Conservation (phyloP, 805 yeast species). For the Yamadazyma phyllophila region DNA sequence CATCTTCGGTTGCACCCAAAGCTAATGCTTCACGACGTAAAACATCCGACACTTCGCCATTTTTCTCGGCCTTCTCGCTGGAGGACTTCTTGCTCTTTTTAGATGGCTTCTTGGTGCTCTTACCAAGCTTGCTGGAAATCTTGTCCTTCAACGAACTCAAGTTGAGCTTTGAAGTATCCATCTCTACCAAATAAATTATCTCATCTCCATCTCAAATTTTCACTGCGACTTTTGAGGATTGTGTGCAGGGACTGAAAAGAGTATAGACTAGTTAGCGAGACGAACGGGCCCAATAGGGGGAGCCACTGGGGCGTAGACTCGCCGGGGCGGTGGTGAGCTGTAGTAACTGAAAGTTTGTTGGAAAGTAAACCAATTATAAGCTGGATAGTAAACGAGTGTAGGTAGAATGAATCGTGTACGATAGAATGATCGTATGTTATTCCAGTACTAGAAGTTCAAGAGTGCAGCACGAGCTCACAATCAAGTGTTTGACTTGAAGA, state of each 20-base stretch:
- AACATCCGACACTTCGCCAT: slow-evolving; percentile 21
- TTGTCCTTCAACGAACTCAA: slow-evolving; percentile 63
- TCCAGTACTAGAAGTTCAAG: no score
- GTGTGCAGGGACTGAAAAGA: background rate
- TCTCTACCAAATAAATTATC: slow-evolving; percentile 4
- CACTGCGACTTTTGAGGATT: background rate
- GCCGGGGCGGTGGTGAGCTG: no score
- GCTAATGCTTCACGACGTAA: slow-evolving; percentile 73
- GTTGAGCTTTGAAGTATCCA: slow-evolving; percentile 29
- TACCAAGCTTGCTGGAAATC: slow-evolving; percentile 52
- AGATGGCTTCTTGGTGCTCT: slow-evolving; percentile 4
- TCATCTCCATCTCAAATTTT: slow-evolving; percentile 9
- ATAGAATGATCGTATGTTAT: no score
- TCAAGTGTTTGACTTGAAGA: no score
- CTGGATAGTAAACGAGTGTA: no score
- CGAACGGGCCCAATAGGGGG: no score
- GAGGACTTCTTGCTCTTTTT: slow-evolving; percentile 6
- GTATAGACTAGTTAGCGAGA: background rate
- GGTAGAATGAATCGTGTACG: no score
- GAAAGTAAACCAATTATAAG: no score
- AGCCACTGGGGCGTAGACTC: no score
- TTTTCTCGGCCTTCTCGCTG: slow-evolving; percentile 6
- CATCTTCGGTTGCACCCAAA: slow-evolving; percentile 86
- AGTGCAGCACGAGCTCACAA: no score
- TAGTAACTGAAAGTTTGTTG: no score